phyloP scores from a whole-genome alignment of 106 monocot species.

The Cymbidium sinense region DNA sequence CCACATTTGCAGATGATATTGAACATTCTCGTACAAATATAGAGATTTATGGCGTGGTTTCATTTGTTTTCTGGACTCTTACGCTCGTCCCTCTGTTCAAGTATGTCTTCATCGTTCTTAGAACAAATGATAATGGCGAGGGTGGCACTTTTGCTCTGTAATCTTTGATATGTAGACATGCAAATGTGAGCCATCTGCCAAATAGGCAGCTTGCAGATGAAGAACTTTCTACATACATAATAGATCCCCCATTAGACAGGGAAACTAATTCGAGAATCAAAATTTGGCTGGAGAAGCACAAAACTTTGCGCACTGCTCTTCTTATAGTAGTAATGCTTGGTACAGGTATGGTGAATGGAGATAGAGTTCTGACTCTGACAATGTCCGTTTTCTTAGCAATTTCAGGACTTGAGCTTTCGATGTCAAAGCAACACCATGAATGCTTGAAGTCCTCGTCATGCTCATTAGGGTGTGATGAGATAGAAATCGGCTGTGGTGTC shows the following conservation, averaged over 20 bases:
- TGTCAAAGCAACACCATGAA: constrained; percentile 28
- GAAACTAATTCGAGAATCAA: constrained; percentile 14
- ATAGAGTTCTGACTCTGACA: constrained; percentile 43
- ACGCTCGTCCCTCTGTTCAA: no score
- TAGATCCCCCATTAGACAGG: constrained; percentile 16
- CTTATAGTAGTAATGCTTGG: constrained; percentile 42
- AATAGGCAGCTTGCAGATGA: constrained; percentile 45
- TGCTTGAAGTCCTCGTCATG: no score
- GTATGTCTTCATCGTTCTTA: no score
- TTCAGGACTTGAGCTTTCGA: constrained; percentile 33
- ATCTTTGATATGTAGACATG: constrained; percentile 47
- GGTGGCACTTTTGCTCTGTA: constrained; percentile 52
- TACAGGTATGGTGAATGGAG: constrained; percentile 51
- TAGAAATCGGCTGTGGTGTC: no score
- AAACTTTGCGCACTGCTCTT: no score
- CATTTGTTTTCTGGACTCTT: no score
- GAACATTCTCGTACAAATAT: no score
- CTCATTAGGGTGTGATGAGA: no score
- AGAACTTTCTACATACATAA: constrained; percentile 41
- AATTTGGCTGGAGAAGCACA: no score
- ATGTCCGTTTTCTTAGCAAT: constrained; percentile 48
- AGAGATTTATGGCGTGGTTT: no score
- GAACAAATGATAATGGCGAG: no score
- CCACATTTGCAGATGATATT: no score
- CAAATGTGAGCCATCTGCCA: constrained; percentile 42